These are phyloP conservation scores for Panicum miliaceum DNA, from an alignment of 176 grass and related monocot genomes.

Conservation along the genomic window DNA sequence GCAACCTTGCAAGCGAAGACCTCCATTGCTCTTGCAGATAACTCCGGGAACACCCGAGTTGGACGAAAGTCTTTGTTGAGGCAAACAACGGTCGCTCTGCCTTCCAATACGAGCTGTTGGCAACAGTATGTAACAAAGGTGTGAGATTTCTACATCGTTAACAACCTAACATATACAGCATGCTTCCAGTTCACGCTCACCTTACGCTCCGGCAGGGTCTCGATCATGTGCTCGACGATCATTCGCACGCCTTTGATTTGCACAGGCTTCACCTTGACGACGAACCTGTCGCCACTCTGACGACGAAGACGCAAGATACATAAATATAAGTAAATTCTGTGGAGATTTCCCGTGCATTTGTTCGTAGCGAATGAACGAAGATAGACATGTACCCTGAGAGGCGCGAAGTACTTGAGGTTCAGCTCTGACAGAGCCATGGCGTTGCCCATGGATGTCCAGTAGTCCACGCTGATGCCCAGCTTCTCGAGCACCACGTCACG, in stretches of 20 bases:
- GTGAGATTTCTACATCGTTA: background rate
- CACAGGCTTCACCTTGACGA: constrained; percentile 51
- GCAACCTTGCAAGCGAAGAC: background rate
- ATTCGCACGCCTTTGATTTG: constrained; percentile 54
- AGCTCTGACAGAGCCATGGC: constrained; percentile 67
- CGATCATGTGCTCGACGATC: constrained; percentile 59
- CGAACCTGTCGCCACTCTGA: constrained; percentile 59
- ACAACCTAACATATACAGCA: too few relatives aligned
- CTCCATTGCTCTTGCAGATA: background rate
- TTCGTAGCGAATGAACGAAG: too few relatives aligned
- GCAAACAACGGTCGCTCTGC: constrained; percentile 16
- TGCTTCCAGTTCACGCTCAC: background rate
- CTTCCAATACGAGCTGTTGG: constrained; percentile 1
- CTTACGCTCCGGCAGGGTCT: constrained; percentile 60
- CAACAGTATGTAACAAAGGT: background rate
- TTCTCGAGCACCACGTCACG: constrained; percentile 59
- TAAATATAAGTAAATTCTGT: background rate
- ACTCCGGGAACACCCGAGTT: constrained; percentile 30
- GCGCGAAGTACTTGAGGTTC: constrained; percentile 65
- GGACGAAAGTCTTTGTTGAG: constrained; percentile 29
- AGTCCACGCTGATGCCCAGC: constrained; percentile 55
- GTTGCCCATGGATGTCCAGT: constrained; percentile 57
- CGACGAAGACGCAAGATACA: background rate
- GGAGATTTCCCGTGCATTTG: too few relatives aligned
- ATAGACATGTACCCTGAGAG: constrained; percentile 22